Evolutionary conservation across 306 rosid genomes (phyloP).

Genomic region (Carpinus viminea): DNA sequence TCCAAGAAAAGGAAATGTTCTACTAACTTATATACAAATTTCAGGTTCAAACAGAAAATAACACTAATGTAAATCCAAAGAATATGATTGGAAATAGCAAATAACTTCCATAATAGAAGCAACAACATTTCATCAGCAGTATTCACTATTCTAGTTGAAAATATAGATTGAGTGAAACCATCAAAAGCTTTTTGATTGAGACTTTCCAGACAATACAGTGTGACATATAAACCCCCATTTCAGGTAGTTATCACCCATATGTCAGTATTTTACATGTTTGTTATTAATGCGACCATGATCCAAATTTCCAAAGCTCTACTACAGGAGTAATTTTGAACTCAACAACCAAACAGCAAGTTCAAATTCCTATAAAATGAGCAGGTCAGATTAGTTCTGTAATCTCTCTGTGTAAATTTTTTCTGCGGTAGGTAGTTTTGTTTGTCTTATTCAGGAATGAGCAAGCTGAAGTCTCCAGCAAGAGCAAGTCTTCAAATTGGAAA

Average conservation of each 20-base stretch:
- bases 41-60: background rate
- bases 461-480: background rate
- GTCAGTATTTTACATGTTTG: background rate
- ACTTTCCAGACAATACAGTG: background rate
- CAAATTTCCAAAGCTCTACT: background rate
- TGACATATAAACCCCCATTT: background rate
- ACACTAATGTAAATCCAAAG: slow-evolving; percentile 9
- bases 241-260: background rate
- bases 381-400: background rate
- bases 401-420: background rate
- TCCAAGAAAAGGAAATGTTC: background rate
- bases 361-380: background rate
- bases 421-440: background rate
- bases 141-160: background rate
- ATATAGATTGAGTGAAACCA: background rate
- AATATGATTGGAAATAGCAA: background rate
- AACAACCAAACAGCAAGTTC: background rate
- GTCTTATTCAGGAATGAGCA: background rate
- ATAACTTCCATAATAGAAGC: background rate
- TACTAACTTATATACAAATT: background rate
- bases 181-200: background rate
- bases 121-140: background rate
- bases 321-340: background rate
- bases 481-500: background rate
- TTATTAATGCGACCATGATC: background rate